These are phyloP conservation scores for Albugo candida DNA, from an alignment of 352 stramenopile genomes.

Conservation along the genomic window DNA sequence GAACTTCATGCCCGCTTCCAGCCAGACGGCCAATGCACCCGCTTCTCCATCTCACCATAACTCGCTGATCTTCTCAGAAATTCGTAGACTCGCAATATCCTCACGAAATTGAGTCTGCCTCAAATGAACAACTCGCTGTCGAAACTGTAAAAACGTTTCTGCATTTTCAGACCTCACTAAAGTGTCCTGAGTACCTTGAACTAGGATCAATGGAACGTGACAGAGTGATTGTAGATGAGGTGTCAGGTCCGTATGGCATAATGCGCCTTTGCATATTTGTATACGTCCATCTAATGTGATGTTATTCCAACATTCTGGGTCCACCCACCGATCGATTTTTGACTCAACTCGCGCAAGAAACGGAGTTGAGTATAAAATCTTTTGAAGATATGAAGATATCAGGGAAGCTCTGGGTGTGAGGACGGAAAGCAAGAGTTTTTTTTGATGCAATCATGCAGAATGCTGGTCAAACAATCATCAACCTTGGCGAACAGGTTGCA, in stretches of 20 bases:
- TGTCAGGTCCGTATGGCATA: conserved; percentile 55
- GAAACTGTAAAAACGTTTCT: conserved; percentile 50
- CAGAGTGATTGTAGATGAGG: conserved; percentile 26
- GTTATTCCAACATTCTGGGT: conserved; percentile 23
- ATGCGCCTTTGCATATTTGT: conserved; percentile 49
- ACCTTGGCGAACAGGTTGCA: conserved; percentile 73
- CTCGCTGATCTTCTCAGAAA: conserved; percentile 26
- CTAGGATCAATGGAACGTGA: conserved; percentile 49
- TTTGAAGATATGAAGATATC: conserved; percentile 69
- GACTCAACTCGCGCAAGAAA: conserved; percentile 28
- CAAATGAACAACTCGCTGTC: no score
- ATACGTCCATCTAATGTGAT: conserved; percentile 81
- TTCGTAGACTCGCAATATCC: neutral
- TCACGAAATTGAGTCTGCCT: conserved; percentile 21
- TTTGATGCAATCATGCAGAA: conserved; percentile 65
- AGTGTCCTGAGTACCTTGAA: conserved; percentile 79
- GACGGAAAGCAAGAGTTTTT: conserved; percentile 69
- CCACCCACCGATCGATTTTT: conserved; percentile 75
- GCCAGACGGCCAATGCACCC: conserved; percentile 72
- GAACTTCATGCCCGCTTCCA: conserved; percentile 72
- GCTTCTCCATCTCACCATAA: conserved; percentile 19
- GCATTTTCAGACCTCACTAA: conserved; percentile 79
- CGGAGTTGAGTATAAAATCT: conserved; percentile 84
- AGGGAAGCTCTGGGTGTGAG: conserved; percentile 55
- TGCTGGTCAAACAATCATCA: conserved; percentile 48